These are phyloP conservation scores for Fusarium haematococcum DNA, from an alignment of 2,329 filamentous ascomycete genomes.

Conservation along the genomic window DNA sequence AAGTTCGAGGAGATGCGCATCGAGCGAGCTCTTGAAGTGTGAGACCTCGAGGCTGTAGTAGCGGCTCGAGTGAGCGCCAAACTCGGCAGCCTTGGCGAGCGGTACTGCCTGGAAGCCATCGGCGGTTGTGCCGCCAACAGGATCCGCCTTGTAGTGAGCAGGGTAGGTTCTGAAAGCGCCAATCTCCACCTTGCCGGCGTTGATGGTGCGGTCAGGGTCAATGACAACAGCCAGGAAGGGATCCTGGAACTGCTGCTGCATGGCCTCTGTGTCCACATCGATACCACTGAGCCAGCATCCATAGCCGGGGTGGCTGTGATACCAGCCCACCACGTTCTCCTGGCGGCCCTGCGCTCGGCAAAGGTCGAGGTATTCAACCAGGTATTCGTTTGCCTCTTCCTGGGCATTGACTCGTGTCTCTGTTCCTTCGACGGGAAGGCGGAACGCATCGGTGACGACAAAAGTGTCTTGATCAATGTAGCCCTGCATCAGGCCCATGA, in stretches of 20 bases:
- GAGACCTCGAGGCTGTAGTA: conserved; percentile 95
- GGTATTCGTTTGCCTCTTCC: conserved; percentile 96
- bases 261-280: conserved; percentile 88
- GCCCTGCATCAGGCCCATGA: conserved; percentile 99
- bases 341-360: conserved; percentile 80
- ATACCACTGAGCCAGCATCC: conserved; percentile 98
- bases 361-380: conserved; percentile 84
- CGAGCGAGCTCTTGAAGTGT: conserved; percentile 93
- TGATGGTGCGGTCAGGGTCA: conserved; percentile 95
- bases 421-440: conserved; percentile 96
- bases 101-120: conserved; percentile 84
- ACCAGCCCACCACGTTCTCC: conserved; percentile 98
- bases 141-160: conserved; percentile 71
- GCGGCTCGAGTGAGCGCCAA: conserved; percentile 88
- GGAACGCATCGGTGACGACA: conserved; percentile 93
- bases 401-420: conserved; percentile 98
- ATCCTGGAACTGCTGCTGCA: conserved; percentile 87
- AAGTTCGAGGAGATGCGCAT: conserved; percentile 85
- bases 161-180: conserved; percentile 96
- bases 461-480: conserved; percentile 88
- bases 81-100: conserved; percentile 93
- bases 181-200: conserved; percentile 95
- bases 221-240: conserved; percentile 97
- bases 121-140: conserved; percentile 35
- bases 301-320: conserved; percentile 97